Percentiles rank a stretch among this genome's conserved stretches.
These are phyloP conservation scores for Penicillium expansum DNA, from an alignment of 2,329 filamentous ascomycete genomes.

Conservation along the genomic window DNA sequence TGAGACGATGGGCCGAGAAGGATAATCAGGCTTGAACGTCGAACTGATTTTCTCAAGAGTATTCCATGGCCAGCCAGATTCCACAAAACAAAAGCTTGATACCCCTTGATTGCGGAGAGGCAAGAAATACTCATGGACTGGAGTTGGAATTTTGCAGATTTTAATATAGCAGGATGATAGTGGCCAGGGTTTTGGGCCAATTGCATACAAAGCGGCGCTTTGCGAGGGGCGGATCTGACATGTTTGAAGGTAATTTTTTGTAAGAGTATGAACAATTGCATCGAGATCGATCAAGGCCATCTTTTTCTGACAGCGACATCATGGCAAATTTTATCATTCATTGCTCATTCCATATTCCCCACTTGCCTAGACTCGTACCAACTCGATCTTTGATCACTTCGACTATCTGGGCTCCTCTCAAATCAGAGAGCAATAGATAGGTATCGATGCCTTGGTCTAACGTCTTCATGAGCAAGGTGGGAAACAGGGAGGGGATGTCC, in stretches of 20 bases:
- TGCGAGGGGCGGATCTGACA: conserved; percentile 6
- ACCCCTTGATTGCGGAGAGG: conserved; percentile 23
- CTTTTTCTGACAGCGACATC: background rate
- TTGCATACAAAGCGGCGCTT: conserved; percentile 27
- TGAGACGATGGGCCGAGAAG: conserved; percentile 41
- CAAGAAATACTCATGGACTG: conserved; percentile 19
- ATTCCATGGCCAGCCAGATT: background rate
- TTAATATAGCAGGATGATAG: background rate
- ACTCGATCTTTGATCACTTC: conserved; percentile 43
- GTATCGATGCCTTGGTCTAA: conserved; percentile 42
- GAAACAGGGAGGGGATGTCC: conserved; percentile 20
- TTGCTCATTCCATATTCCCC: conserved; percentile 31
- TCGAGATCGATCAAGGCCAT: conserved; percentile 9
- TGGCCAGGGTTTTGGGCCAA: background rate
- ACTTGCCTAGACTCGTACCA: conserved; percentile 36
- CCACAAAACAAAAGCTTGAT: conserved; percentile 24
- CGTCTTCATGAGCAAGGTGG: conserved; percentile 35
- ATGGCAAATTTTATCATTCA: background rate
- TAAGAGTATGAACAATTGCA: conserved; percentile 18
- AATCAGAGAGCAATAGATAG: conserved; percentile 38
- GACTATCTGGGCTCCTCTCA: conserved; percentile 26
- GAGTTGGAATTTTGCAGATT: conserved; percentile 26
- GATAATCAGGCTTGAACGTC: conserved; percentile 18
- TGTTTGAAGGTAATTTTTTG: conserved; percentile 9
- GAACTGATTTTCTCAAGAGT: background rate